phyloP scores from a whole-genome alignment of 805 yeast genomes.

The Spathaspora girioi region DNA sequence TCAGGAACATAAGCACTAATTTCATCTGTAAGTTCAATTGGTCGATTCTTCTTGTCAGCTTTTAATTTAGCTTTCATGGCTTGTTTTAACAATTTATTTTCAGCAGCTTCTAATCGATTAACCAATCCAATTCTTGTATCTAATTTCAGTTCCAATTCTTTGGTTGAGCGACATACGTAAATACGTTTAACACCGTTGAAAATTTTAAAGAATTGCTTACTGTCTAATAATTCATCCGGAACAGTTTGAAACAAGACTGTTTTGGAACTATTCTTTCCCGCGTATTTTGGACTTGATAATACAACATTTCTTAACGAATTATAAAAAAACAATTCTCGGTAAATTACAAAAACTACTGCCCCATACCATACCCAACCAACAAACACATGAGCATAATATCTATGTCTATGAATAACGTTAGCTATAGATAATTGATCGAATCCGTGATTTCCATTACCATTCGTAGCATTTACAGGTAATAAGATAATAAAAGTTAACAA shows the following conservation, averaged over 20 bases:
- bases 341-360: conserved; percentile 62
- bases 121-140: conserved; percentile 59
- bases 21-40: conserved; percentile 43
- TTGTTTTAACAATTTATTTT: conserved; percentile 49
- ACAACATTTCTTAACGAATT: conserved; percentile 74
- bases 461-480: conserved; percentile 78
- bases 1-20: conserved; percentile 58
- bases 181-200: conserved; percentile 81
- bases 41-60: conserved; percentile 61
- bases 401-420: conserved; percentile 54
- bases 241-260: conserved; percentile 83
- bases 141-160: conserved; percentile 53
- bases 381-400: conserved; percentile 86
- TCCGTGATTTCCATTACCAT: conserved; percentile 61
- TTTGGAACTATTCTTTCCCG: conserved; percentile 69
- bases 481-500: conserved; percentile 61
- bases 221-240: conserved; percentile 70
- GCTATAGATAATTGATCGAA: conserved; percentile 75
- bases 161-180: conserved; percentile 70
- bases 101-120: conserved; percentile 61
- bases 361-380: conserved; percentile 79
- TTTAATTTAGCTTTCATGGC: conserved; percentile 65
- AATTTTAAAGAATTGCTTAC: conserved; percentile 65
- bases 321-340: conserved; percentile 79
- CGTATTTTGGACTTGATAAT: conserved; percentile 76